Percentiles rank a stretch among this genome's conserved stretches.
These are phyloP conservation scores for Paspalum vaginatum DNA, from an alignment of 176 grass and related monocot genomes.

Conservation along the genomic window DNA sequence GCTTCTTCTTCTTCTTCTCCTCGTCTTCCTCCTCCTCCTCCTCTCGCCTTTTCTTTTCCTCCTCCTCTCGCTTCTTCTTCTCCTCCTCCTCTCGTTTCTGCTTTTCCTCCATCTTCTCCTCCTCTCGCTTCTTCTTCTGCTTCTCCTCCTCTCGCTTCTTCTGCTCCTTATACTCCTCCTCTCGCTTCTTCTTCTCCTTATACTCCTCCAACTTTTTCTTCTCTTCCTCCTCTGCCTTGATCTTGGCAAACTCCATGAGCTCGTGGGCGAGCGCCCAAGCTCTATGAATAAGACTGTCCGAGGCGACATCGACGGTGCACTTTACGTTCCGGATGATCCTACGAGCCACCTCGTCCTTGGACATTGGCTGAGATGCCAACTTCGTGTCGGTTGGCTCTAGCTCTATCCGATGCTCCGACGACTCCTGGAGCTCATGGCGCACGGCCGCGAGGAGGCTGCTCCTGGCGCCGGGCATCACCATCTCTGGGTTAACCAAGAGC, in stretches of 20 bases:
- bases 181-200: no score
- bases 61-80: no score
- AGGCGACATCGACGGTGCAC: no score
- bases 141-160: no score
- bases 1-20: no score
- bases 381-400: background rate
- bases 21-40: no score
- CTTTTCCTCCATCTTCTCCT: no score
- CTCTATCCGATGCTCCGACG: background rate
- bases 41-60: no score
- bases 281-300: background rate
- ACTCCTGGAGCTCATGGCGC: background rate
- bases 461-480: slow-evolving; percentile 9
- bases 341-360: background rate
- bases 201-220: accelerated
- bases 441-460: background rate
- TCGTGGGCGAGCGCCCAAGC: background rate
- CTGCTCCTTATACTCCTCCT: no score
- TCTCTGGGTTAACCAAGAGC: background rate
- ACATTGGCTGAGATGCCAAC: background rate
- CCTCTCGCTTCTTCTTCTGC: no score
- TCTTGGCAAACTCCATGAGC: background rate
- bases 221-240: no score
- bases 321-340: background rate
- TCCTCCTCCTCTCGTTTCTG: no score